These are phyloP conservation scores for Penicillium pulvis DNA, from an alignment of 495 filamentous ascomycete species.

Conservation along the genomic window DNA sequence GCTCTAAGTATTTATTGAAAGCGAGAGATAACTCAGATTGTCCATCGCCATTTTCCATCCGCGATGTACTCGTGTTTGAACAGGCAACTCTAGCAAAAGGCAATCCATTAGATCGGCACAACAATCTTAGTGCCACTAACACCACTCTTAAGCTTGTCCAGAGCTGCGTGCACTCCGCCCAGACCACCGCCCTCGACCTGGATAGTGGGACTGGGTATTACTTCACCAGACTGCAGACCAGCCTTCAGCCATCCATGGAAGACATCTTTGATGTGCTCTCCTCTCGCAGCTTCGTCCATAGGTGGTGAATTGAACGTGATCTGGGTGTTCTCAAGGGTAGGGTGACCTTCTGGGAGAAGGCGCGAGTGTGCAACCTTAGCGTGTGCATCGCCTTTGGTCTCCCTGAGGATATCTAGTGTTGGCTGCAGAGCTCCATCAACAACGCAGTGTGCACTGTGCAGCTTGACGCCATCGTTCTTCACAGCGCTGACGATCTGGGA, in stretches of 20 bases:
- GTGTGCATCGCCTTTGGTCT: slow-evolving; percentile 32
- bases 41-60: too few species aligned
- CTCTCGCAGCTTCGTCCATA: slow-evolving; percentile 24
- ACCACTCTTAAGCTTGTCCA: too few species aligned
- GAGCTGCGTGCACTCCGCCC: too few species aligned
- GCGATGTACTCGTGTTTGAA: too few species aligned
- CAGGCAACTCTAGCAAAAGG: too few species aligned
- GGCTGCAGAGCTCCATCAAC: slow-evolving; percentile 15
- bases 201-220: not conserved
- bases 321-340: not conserved
- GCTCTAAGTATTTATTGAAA: too few species aligned
- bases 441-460: slow-evolving; percentile 33
- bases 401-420: slow-evolving; percentile 32
- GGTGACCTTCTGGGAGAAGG: slow-evolving; percentile 23
- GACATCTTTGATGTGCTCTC: slow-evolving; percentile 29
- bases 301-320: slow-evolving; percentile 11
- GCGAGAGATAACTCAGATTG: too few species aligned
- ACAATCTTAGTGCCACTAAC: too few species aligned
- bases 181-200: too few species aligned
- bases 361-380: slow-evolving; percentile 14
- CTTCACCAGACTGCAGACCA: slow-evolving; percentile 11
- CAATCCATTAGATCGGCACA: too few species aligned
- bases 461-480: slow-evolving; percentile 34
- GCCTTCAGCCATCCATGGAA: slow-evolving; percentile 43
- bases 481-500: slow-evolving; percentile 37